phyloP scores from a whole-genome alignment of 2,329 filamentous ascomycete species.

The Pseudogymnoascus sp. region DNA sequence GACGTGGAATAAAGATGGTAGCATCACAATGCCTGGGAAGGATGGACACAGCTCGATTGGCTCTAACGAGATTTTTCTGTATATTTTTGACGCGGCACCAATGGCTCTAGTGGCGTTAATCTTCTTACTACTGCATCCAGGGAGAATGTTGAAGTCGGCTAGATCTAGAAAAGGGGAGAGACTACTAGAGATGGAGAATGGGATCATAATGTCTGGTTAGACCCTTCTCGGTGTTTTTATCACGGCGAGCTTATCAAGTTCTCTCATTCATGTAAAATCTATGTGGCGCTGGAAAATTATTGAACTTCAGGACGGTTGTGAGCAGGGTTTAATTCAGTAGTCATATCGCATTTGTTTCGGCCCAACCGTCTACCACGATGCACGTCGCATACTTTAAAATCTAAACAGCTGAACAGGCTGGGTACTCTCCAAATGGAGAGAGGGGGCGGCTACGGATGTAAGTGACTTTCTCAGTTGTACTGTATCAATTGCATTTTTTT shows the following conservation, averaged over 20 bases:
- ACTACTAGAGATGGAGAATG: conserved; percentile 35
- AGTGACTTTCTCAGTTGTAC: conserved; percentile 24
- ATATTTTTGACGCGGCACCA: conserved; percentile 8
- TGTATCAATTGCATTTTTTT: background rate
- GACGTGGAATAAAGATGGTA: background rate
- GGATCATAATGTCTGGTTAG: conserved; percentile 35
- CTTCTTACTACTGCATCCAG: conserved; percentile 1
- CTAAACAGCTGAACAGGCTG: conserved; percentile 39
- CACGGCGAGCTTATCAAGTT: background rate
- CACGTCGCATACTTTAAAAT: conserved; percentile 40
- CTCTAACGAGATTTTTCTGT: conserved; percentile 8
- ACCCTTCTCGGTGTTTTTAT: conserved; percentile 16
- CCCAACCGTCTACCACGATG: no score
- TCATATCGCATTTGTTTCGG: no score
- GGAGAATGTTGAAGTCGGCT: conserved; percentile 3
- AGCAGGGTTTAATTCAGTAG: no score
- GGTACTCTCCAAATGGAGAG: conserved; percentile 43
- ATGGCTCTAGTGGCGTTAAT: background rate
- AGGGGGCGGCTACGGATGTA: conserved; percentile 40
- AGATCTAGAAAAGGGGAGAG: conserved; percentile 20
- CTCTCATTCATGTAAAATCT: no score
- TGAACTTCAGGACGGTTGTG: no score
- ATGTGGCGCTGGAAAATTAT: no score
- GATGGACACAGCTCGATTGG: background rate
- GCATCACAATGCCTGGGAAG: background rate